Percentiles rank a stretch among this genome's conserved stretches.
Evolutionary conservation across 2,329 filamentous ascomycete genomes (phyloP).

Genomic region (Cercospora zeina): DNA sequence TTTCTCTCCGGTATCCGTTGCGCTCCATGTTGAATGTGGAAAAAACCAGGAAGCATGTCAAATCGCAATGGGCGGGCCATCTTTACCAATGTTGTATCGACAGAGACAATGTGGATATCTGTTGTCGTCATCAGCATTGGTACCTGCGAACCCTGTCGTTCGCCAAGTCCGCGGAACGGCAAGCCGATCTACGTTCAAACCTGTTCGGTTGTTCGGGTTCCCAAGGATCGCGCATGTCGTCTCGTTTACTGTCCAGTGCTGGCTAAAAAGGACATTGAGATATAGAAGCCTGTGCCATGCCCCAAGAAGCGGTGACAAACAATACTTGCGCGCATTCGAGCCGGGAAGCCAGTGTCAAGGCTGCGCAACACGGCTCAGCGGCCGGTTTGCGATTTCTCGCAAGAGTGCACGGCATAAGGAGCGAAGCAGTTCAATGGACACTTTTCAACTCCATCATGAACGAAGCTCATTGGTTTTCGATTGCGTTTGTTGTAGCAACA

Average conservation of each 20-base stretch:
- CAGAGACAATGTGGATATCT: constrained; percentile 1
- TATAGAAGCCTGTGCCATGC: neutral
- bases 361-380: neutral
- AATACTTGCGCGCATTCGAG: neutral
- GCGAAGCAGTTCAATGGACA: neutral
- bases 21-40: neutral
- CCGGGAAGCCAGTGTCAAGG: neutral
- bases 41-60: neutral
- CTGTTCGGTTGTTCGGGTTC: neutral
- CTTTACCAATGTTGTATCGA: neutral
- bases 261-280: neutral
- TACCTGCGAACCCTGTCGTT: neutral
- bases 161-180: neutral
- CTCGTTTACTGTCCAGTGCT: neutral
- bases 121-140: neutral
- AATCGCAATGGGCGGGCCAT: neutral
- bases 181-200: constrained; percentile 1
- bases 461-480: neutral
- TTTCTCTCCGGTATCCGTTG: neutral
- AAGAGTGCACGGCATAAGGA: neutral
- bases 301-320: neutral
- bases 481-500: neutral
- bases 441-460: neutral
- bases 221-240: neutral
- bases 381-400: neutral